Evolutionary conservation across 2,329 filamentous ascomycete genomes (phyloP), one percentile per base, ranked within the genome.

Genomic region (Massarina eburnea): DNA sequence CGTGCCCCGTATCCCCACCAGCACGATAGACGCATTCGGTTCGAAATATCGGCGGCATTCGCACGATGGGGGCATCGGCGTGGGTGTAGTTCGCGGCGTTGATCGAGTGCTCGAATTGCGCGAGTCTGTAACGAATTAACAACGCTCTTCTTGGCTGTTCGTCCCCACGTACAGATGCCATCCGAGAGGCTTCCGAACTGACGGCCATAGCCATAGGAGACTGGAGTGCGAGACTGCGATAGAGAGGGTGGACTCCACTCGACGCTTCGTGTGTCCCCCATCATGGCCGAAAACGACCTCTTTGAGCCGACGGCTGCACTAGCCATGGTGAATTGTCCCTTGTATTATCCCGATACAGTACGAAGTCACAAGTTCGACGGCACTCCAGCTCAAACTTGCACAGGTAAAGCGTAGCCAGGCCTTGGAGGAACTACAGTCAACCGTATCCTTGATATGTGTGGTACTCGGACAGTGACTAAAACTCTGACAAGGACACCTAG

Each of bases 1-100:
- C 4, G 85, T 82, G 9, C 87, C 88, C 12, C 85, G 82, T 45
- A 89, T 83, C 2, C 88, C 88, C 18, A 88, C 79, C 15, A 91
- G 75, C 6, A 91, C 80, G 44, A 91, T 82, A 1, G 88, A 89
- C 2, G 85, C 83, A 73, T 87, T 79, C 8, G 76, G 66, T 8
- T 75, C 71, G 59, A 86, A 88, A 15, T 61, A 59, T 35, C 59
- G 73, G 45, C 57, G 52, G 7, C 61, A 59, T 34, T 65, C 52
- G 14, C 36, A 45, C 14, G 51, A 43, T 18, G 50, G 39, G 17
- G 48, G 34, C 18, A 52, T 39, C 4, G 59, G 62, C 15, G 52
- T 53, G 14, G 58, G 55, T 14, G 61, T 67, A n/a, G 57, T 50
- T 45, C 54, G 61, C 36, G 61, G 58, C 20, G 64, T 62, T n/a